Percentiles rank a stretch among this genome's conserved stretches.
These are phyloP conservation scores for Senna siamea DNA, from an alignment of 306 rosid species.

Conservation along the genomic window DNA sequence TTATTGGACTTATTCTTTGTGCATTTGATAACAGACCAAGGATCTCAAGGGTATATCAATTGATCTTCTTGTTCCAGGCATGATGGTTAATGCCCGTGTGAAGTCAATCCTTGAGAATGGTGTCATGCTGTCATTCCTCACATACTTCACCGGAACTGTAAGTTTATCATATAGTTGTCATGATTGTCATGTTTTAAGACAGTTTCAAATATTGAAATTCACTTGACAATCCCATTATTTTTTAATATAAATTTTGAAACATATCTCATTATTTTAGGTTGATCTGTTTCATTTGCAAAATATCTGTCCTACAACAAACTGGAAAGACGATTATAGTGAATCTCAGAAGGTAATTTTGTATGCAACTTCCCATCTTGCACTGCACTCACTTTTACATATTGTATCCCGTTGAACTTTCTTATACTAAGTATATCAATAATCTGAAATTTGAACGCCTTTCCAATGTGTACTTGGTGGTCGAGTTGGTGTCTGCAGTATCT, in stretches of 20 bases:
- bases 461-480: not conserved
- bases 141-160: constrained; percentile 95
- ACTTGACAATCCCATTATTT: constrained; percentile 1
- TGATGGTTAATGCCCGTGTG: constrained; percentile 88
- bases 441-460: not conserved
- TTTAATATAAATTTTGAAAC: constrained; percentile 10
- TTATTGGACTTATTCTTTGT: constrained; percentile 30
- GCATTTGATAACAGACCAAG: constrained; percentile 69
- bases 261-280: constrained; percentile 57
- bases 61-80: constrained; percentile 91
- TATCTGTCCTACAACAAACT: constrained; percentile 60
- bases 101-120: constrained; percentile 91
- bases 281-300: constrained; percentile 86
- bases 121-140: constrained; percentile 85
- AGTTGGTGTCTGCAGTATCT: constrained; percentile 8
- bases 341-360: constrained; percentile 70
- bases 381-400: constrained; percentile 13
- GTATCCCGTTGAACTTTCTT: not conserved
- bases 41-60: constrained; percentile 87
- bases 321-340: constrained; percentile 73
- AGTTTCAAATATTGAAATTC: constrained; percentile 30
- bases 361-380: constrained; percentile 31
- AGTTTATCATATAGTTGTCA: constrained; percentile 42
- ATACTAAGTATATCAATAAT: not conserved
- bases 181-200: constrained; percentile 15